phyloP scores from a whole-genome alignment of 2,329 filamentous ascomycete species.

The Sarocladiaceae sp. region DNA sequence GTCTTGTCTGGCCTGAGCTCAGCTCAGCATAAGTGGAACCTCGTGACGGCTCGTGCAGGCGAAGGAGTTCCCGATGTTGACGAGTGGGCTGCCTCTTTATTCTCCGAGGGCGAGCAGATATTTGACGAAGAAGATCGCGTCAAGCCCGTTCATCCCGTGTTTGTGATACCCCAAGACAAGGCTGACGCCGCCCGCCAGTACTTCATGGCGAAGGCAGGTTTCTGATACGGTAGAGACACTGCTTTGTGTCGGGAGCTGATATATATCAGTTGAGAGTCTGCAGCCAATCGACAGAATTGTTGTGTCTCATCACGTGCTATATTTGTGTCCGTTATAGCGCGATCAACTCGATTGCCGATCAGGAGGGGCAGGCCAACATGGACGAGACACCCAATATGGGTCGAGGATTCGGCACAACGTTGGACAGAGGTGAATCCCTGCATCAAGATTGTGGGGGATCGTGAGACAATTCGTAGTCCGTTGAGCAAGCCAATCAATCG shows the following conservation, averaged over 20 bases:
- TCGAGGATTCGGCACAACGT: neutral
- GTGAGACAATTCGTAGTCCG: neutral
- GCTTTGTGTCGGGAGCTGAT: too few species aligned
- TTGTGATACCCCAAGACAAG: constrained; percentile 70
- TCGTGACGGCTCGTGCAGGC: constrained; percentile 26
- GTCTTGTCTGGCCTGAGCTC: constrained; percentile 81
- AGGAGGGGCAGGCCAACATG: neutral
- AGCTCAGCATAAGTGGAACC: constrained; percentile 65
- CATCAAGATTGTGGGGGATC: neutral
- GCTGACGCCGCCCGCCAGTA: constrained; percentile 63
- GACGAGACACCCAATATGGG: neutral
- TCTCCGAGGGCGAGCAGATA: constrained; percentile 53
- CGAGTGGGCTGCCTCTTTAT: constrained; percentile 44
- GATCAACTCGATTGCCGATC: constrained; percentile 1
- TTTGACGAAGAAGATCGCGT: constrained; percentile 71
- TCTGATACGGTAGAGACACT: too few species aligned
- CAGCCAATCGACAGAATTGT: too few species aligned
- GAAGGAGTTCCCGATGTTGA: constrained; percentile 24
- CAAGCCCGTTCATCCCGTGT: constrained; percentile 73
- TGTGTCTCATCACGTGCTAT: constrained; percentile 10
- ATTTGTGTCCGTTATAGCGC: neutral
- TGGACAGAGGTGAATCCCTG: neutral
- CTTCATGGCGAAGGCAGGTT: constrained; percentile 56
- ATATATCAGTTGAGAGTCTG: too few species aligned
- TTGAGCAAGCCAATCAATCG: neutral